These are phyloP conservation scores for Mycena indigotica DNA, from an alignment of 768 basidiomycete genomes.

Conservation along the genomic window DNA sequence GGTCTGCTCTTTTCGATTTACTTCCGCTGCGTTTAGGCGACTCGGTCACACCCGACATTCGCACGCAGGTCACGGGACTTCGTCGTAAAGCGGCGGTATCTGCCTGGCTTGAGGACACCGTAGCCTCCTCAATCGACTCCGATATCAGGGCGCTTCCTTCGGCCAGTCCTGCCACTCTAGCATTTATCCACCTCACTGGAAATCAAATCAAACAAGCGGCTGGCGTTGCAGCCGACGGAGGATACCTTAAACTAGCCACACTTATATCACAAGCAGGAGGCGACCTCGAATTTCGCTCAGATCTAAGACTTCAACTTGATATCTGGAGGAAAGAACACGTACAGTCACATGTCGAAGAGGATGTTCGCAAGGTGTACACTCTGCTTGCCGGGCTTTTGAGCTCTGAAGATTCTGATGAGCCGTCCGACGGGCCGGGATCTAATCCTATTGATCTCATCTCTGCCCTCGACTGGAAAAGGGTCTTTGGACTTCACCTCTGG, in stretches of 20 bases:
- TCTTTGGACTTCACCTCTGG: conserved; percentile 91
- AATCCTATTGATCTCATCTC: conserved; percentile 63
- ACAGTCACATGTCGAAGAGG: conserved; percentile 66
- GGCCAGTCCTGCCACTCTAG: conserved; percentile 47
- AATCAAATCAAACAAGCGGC: conserved; percentile 87
- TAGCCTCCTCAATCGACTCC: conserved; percentile 69
- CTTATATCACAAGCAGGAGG: conserved; percentile 87
- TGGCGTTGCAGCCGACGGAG: conserved; percentile 68
- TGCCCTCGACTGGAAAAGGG: conserved; percentile 91
- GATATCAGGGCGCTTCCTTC: conserved; percentile 60
- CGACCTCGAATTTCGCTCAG: conserved; percentile 70
- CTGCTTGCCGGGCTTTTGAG: conserved; percentile 75
- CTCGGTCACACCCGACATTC: conserved; percentile 60
- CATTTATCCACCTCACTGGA: conserved; percentile 83
- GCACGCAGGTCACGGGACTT: conserved; percentile 59
- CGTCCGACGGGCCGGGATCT: conserved; percentile 51
- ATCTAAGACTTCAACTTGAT: conserved; percentile 72
- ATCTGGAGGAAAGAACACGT: conserved; percentile 82
- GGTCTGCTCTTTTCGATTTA: conserved; percentile 84
- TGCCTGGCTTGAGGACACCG: conserved; percentile 79
- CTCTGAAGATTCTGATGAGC: conserved; percentile 60
- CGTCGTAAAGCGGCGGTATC: conserved; percentile 81
- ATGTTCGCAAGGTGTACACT: conserved; percentile 79
- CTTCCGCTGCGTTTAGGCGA: conserved; percentile 65
- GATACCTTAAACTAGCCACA: conserved; percentile 84